Evolutionary conservation across 257 asterid genomes (phyloP).

Genomic region (Ophiorrhiza pumila): DNA sequence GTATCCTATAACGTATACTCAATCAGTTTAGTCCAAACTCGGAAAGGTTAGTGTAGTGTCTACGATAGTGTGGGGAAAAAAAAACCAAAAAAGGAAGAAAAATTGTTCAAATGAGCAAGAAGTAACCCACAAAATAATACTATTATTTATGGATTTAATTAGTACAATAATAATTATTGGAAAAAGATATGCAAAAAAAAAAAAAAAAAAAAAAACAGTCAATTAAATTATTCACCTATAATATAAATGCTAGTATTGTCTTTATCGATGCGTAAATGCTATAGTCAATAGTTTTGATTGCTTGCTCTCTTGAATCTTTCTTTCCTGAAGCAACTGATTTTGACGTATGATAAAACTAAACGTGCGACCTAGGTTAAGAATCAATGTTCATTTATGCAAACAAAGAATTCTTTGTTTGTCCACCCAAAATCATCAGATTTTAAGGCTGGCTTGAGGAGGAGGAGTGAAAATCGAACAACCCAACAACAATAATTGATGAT

Average conservation of each 20-base stretch:
- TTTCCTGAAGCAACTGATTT: slow-evolving; percentile 4
- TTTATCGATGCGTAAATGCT: slow-evolving; percentile 6
- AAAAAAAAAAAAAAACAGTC: not conserved
- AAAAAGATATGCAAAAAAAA: not conserved
- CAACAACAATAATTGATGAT: too few species aligned
- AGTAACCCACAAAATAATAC: not conserved
- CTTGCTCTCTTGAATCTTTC: not conserved
- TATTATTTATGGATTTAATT: not conserved
- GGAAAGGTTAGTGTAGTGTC: not conserved
- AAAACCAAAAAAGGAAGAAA: not conserved
- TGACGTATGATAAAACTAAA: not conserved
- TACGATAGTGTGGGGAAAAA: not conserved
- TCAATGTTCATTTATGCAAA: not conserved
- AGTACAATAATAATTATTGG: not conserved
- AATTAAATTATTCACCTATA: not conserved
- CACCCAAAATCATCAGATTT: not conserved
- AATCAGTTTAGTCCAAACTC: too few species aligned
- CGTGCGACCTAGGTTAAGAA: slow-evolving; percentile 8
- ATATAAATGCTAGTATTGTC: not conserved
- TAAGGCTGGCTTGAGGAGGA: too few species aligned
- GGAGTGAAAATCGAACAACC: too few species aligned
- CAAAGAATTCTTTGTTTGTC: too few species aligned
- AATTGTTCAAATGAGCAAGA: not conserved
- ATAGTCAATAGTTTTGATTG: slow-evolving; percentile 2
- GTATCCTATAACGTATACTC: too few species aligned